phyloP scores from a whole-genome alignment of 2,329 filamentous ascomycete genomes.

The Xylaria sp. region DNA sequence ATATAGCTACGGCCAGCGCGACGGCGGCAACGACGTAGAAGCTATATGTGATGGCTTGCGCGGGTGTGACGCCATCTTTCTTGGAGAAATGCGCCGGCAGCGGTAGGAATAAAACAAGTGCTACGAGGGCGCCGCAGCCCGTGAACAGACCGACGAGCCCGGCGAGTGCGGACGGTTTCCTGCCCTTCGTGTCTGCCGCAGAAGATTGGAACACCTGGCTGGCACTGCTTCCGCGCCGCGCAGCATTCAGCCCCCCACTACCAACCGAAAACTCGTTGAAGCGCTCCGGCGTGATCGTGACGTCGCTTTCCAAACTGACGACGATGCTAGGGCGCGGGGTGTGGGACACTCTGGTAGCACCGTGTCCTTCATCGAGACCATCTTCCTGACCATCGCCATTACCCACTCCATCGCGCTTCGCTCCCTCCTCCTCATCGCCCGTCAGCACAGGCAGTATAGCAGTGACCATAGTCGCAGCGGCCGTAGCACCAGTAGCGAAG shows the following conservation, averaged over 20 bases:
- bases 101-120: constrained; percentile 84
- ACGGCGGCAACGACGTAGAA: constrained; percentile 87
- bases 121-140: constrained; percentile 88
- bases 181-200: constrained; percentile 40
- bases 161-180: constrained; percentile 72
- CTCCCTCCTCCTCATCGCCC: constrained; percentile 57
- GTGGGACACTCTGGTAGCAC: constrained; percentile 51
- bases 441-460: constrained; percentile 84
- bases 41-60: constrained; percentile 80
- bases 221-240: constrained; percentile 34
- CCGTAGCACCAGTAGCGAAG: constrained; percentile 93
- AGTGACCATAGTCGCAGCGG: constrained; percentile 95
- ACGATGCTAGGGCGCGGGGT: constrained; percentile 68
- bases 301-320: constrained; percentile 77
- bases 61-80: constrained; percentile 76
- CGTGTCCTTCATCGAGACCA: constrained; percentile 19
- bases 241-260: constrained; percentile 37
- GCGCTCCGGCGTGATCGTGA: constrained; percentile 77
- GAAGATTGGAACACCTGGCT: constrained; percentile 39
- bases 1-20: constrained; percentile 76
- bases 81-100: constrained; percentile 83
- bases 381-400: constrained; percentile 35
- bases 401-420: constrained; percentile 41
- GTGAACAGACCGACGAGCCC: constrained; percentile 94
- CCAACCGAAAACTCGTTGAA: constrained; percentile 57